phyloP scores from a whole-genome alignment of 768 basidiomycete genomes.

The Auricularia sp. region DNA sequence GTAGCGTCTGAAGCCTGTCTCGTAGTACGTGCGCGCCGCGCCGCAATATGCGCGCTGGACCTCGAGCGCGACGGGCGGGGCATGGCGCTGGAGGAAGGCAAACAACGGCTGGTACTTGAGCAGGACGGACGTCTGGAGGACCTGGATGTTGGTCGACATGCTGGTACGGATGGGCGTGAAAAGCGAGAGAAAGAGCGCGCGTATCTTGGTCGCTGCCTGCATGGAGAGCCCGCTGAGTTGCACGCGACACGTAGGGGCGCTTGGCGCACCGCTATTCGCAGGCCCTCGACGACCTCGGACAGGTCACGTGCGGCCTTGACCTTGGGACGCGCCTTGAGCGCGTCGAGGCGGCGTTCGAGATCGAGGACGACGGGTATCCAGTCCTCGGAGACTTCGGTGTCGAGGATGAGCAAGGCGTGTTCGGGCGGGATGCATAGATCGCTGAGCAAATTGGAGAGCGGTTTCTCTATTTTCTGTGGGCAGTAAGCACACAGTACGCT shows the following conservation, averaged over 20 bases:
- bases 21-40: constrained; percentile 83
- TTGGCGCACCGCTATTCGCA: constrained; percentile 72
- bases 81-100: constrained; percentile 76
- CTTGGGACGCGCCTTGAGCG: constrained; percentile 59
- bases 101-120: constrained; percentile 77
- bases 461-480: constrained; percentile 75
- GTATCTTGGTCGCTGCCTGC: constrained; percentile 83
- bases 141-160: constrained; percentile 86
- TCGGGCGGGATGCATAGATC: constrained; percentile 77
- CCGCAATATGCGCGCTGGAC: constrained; percentile 79
- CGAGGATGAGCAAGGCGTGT: constrained; percentile 67
- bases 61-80: constrained; percentile 72
- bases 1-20: constrained; percentile 91
- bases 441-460: constrained; percentile 68
- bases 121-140: constrained; percentile 80
- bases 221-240: background rate
- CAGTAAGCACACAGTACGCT: background rate
- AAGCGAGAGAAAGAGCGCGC: constrained; percentile 73
- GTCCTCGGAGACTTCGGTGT: constrained; percentile 75
- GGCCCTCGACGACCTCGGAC: constrained; percentile 72
- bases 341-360: constrained; percentile 65
- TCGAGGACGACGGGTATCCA: constrained; percentile 81
- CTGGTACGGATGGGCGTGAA: constrained; percentile 74
- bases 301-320: constrained; percentile 84
- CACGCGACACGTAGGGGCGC: background rate